phyloP scores from a whole-genome alignment of 331 rosid genomes.

The Rosa hybrid region DNA sequence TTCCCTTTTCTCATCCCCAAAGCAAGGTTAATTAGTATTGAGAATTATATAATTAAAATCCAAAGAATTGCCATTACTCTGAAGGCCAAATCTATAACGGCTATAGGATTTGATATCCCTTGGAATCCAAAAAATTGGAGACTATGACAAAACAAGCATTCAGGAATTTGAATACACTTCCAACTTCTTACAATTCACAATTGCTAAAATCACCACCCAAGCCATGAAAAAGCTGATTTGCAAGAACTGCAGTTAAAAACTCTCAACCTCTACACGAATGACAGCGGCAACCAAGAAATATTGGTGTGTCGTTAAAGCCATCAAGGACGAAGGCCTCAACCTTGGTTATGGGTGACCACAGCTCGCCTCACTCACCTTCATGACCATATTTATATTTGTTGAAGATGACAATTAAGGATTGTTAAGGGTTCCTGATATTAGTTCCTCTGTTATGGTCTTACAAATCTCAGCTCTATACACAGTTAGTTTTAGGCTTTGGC shows the following conservation, averaged over 20 bases:
- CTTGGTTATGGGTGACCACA: neutral
- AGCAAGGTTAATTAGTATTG: too few species aligned
- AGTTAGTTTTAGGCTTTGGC: neutral
- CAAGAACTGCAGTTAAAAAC: neutral
- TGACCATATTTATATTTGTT: neutral
- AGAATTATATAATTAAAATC: too few species aligned
- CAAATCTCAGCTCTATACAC: neutral
- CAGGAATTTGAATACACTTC: too few species aligned
- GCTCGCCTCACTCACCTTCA: neutral
- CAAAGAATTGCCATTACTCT: neutral
- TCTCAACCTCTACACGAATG: neutral
- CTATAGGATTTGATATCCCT: neutral
- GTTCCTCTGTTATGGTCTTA: neutral
- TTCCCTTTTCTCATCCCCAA: too few species aligned
- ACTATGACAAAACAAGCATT: neutral
- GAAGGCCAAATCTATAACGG: neutral
- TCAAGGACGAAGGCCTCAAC: neutral
- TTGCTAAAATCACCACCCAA: neutral
- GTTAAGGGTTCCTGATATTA: neutral
- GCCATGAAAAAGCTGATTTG: neutral
- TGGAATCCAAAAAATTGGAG: neutral
- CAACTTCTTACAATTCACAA: neutral
- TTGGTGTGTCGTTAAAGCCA: neutral
- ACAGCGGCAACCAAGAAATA: neutral
- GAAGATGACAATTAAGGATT: neutral